Conservation (phyloP, 73 alveolate genomes). For the Loxodes magnus region DNA sequence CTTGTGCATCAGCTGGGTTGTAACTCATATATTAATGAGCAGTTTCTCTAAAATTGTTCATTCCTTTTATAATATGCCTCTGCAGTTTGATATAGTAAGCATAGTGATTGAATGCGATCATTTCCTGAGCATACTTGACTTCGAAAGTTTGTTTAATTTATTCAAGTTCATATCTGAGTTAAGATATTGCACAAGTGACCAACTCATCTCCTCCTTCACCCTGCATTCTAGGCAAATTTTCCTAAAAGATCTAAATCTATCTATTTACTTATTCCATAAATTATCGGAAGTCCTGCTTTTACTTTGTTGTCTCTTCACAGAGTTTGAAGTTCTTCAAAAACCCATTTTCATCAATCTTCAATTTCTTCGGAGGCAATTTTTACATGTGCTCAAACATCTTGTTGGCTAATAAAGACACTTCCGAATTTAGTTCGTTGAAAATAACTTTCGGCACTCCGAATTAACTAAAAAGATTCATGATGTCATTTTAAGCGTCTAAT, state of each 20-base stretch:
- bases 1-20: conserved; percentile 2
- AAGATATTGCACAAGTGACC: neutral
- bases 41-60: neutral
- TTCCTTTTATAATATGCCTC: neutral
- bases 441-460: neutral
- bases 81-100: conserved; percentile 4
- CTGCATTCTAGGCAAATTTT: neutral
- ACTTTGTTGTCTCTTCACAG: neutral
- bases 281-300: neutral
- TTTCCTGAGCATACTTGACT: neutral
- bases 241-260: neutral
- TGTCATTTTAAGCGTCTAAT: neutral
- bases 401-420: neutral
- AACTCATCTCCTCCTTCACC: neutral
- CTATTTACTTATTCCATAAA: neutral
- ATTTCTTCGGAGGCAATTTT: neutral
- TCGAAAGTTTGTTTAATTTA: neutral
- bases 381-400: neutral
- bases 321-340: neutral
- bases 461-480: neutral
- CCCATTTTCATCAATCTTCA: neutral
- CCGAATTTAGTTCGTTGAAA: neutral
- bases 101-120: neutral
- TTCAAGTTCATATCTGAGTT: neutral
- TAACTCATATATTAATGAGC: neutral